phyloP scores from a whole-genome alignment of 805 yeast species.

The Isabelozyma gotoi region DNA sequence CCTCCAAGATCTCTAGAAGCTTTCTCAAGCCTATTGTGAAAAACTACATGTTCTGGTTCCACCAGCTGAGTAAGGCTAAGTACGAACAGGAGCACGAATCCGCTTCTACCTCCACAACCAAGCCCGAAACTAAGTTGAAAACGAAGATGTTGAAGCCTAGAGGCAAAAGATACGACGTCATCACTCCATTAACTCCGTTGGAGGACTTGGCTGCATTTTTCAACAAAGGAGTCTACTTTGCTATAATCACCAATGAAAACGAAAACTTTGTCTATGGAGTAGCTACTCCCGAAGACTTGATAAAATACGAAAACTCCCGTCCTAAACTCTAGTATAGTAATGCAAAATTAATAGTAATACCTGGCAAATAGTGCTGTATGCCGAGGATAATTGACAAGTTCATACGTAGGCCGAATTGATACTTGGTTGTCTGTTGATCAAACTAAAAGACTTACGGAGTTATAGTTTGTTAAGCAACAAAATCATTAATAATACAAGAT shows the following conservation, averaged over 20 bases:
- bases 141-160: slow-evolving; percentile 29
- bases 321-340: slow-evolving; percentile 43
- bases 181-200: slow-evolving; percentile 56
- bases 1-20: slow-evolving; percentile 19
- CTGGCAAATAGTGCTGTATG: too few species aligned
- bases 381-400: too few species aligned
- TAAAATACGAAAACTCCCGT: slow-evolving; percentile 40
- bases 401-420: too few species aligned
- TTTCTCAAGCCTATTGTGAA: slow-evolving; percentile 25
- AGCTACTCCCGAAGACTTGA: slow-evolving; percentile 51
- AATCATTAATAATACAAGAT: not conserved
- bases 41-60: slow-evolving; percentile 45
- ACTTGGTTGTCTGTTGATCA: too few species aligned
- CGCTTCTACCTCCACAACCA: slow-evolving; percentile 4
- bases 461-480: not conserved
- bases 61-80: slow-evolving; percentile 31
- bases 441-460: too few species aligned
- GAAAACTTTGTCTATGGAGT: slow-evolving; percentile 58
- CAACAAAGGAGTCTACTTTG: slow-evolving; percentile 49
- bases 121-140: slow-evolving; percentile 18
- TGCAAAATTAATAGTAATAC: too few species aligned
- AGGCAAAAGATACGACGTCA: slow-evolving; percentile 37
- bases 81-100: slow-evolving; percentile 19
- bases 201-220: slow-evolving; percentile 54
- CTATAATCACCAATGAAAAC: slow-evolving; percentile 54